phyloP scores from a whole-genome alignment of 2,329 filamentous ascomycete genomes.

The Scedosporium minutisporum region DNA sequence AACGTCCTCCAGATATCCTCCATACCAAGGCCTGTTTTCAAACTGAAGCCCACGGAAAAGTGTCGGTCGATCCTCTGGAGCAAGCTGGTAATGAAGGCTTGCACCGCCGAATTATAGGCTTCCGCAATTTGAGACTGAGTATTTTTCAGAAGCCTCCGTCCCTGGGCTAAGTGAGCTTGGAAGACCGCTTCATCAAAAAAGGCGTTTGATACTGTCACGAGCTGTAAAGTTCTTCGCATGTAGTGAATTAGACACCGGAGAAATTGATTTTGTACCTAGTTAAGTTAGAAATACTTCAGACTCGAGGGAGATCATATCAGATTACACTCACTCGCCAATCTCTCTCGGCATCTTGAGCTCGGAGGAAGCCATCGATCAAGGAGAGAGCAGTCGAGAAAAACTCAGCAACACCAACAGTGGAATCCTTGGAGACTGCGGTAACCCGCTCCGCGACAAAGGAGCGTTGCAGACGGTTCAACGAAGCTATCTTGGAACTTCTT shows the following conservation, averaged over 20 bases:
- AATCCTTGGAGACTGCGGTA: constrained; percentile 48
- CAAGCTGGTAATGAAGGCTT: constrained; percentile 28
- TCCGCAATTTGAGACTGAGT: constrained; percentile 1
- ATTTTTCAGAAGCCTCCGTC: constrained; percentile 31
- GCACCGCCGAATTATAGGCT: neutral
- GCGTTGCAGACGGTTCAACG: constrained; percentile 50
- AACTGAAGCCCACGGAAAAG: constrained; percentile 61
- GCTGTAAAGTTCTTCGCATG: constrained; percentile 42
- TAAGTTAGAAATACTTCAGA: neutral
- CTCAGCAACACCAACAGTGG: constrained; percentile 42
- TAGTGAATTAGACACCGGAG: constrained; percentile 36
- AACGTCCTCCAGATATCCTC: constrained; percentile 67
- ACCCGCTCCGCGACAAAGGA: constrained; percentile 46
- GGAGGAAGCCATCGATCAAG: constrained; percentile 33
- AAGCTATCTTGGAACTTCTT: constrained; percentile 38
- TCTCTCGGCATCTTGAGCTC: constrained; percentile 11
- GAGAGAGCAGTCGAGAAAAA: constrained; percentile 35
- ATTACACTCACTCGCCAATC: constrained; percentile 8
- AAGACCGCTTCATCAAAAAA: constrained; percentile 54
- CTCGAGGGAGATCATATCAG: neutral
- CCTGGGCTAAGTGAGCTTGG: constrained; percentile 50
- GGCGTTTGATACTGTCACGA: constrained; percentile 26
- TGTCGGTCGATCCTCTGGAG: constrained; percentile 35
- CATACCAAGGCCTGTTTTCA: constrained; percentile 71
- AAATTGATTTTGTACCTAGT: constrained; percentile 13